These are phyloP conservation scores for Acacia confusa DNA, from an alignment of 306 rosid species.

Conservation along the genomic window DNA sequence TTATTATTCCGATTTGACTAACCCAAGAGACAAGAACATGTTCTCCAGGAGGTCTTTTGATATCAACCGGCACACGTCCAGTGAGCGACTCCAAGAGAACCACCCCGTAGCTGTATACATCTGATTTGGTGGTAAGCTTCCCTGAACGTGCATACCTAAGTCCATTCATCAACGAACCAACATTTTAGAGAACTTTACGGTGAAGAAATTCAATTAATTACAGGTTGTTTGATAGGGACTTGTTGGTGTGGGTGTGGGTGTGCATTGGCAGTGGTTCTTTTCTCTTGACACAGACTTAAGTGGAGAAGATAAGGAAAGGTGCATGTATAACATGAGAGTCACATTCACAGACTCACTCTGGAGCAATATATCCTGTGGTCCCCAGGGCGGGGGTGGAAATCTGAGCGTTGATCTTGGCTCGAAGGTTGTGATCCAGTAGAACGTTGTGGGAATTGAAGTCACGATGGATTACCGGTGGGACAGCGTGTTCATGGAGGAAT, in stretches of 20 bases:
- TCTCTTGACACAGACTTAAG: background rate
- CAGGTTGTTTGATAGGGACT: constrained; percentile 51
- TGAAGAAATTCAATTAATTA: background rate
- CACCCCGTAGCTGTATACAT: constrained; percentile 91
- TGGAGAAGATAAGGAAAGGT: background rate
- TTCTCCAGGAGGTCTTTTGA: constrained; percentile 77
- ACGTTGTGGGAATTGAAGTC: constrained; percentile 80
- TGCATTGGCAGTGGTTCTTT: background rate
- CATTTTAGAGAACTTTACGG: background rate
- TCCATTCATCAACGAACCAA: constrained; percentile 24
- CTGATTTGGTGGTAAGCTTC: constrained; percentile 87
- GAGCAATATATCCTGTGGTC: constrained; percentile 98
- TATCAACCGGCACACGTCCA: constrained; percentile 89
- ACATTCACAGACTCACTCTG: constrained; percentile 73
- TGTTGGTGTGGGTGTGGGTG: constrained; percentile 38
- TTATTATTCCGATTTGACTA: constrained; percentile 23
- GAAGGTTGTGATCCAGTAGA: constrained; percentile 69
- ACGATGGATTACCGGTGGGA: constrained; percentile 80
- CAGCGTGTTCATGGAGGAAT: constrained; percentile 79
- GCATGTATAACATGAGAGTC: constrained; percentile 13
- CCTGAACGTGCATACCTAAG: constrained; percentile 86
- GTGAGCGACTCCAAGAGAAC: constrained; percentile 92
- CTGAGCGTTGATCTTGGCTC: constrained; percentile 88
- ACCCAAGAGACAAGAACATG: constrained; percentile 99
- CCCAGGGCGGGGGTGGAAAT: constrained; percentile 77